Percentiles rank a stretch among this genome's conserved stretches.
Conservation (phyloP, 768 basidiomycete genomes). For the Phlegmacium glaucopus region DNA sequence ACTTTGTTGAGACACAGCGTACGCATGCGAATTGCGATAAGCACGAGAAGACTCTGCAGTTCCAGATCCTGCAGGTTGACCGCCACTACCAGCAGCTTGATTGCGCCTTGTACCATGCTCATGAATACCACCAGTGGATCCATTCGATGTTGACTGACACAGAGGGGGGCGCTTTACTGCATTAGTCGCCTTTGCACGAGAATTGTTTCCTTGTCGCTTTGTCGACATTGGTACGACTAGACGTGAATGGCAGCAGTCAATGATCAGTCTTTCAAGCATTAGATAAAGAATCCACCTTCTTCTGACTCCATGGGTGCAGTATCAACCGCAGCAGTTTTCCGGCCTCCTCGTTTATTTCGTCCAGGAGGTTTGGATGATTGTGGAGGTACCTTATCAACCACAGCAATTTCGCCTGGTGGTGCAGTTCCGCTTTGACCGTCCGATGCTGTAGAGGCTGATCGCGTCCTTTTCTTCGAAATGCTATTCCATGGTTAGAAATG, state of each 20-base stretch:
- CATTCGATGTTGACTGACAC: constrained; percentile 24
- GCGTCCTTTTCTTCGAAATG: constrained; percentile 63
- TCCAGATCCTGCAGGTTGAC: constrained; percentile 33
- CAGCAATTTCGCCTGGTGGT: constrained; percentile 41
- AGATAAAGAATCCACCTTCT: constrained; percentile 45
- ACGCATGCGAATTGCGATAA: constrained; percentile 77
- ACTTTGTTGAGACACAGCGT: constrained; percentile 74
- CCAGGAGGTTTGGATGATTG: constrained; percentile 21
- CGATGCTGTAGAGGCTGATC: constrained; percentile 72
- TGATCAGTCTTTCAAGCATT: constrained; percentile 5
- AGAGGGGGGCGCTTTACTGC: constrained; percentile 36
- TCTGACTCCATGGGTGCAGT: constrained; percentile 47
- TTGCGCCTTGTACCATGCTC: constrained; percentile 51
- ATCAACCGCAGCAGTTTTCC: constrained; percentile 36
- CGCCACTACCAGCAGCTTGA: constrained; percentile 32
- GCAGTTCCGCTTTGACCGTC: constrained; percentile 45
- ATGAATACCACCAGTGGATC: constrained; percentile 23
- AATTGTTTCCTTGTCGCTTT: constrained; percentile 35
- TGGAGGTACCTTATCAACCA: constrained; percentile 23
- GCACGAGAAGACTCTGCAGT: constrained; percentile 52
- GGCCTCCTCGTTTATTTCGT: constrained; percentile 44
- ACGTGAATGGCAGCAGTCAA: neutral
- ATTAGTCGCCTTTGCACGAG: constrained; percentile 38
- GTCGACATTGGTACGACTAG: constrained; percentile 16
- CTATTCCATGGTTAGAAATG: constrained; percentile 24